phyloP scores from a whole-genome alignment of 306 rosid species.

The Vigna mungo region DNA sequence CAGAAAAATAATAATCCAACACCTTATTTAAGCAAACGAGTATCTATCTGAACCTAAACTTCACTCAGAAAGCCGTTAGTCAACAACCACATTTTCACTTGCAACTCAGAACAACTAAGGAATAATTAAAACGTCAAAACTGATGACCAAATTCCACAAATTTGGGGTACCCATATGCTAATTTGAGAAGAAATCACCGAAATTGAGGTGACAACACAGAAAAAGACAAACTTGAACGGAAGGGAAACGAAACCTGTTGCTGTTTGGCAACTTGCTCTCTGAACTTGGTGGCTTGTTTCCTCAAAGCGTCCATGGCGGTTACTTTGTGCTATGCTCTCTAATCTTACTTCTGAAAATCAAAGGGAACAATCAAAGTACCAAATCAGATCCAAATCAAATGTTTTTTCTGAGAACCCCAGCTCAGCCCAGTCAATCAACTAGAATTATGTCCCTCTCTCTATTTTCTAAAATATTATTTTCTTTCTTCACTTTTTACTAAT shows the following conservation, averaged over 20 bases:
- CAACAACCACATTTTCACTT: slow-evolving; percentile 23
- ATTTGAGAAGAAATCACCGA: slow-evolving; percentile 10
- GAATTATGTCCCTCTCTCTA: background rate
- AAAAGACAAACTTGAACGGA: slow-evolving; percentile 23
- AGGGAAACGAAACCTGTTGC: slow-evolving; percentile 58
- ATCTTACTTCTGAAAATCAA: background rate
- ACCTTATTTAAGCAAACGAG: background rate
- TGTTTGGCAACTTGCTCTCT: slow-evolving; percentile 95
- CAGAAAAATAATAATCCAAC: background rate
- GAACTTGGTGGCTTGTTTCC: slow-evolving; percentile 89
- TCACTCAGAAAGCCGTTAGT: slow-evolving; percentile 8
- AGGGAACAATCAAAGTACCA: background rate
- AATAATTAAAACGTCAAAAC: slow-evolving; percentile 19
- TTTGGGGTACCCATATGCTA: slow-evolving; percentile 23
- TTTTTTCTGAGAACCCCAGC: background rate
- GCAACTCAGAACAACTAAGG: slow-evolving; percentile 36
- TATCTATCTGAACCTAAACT: slow-evolving; percentile 28
- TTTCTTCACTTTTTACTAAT: no score
- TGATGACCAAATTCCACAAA: slow-evolving; percentile 10
- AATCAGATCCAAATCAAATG: slow-evolving; percentile 41
- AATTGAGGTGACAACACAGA: background rate
- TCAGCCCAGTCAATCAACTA: background rate
- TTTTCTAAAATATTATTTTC: no score
- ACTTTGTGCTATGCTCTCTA: background rate
- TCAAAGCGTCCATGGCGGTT: slow-evolving; percentile 76